phyloP scores from a whole-genome alignment of 306 rosid species.

The Castanea mollissima region DNA sequence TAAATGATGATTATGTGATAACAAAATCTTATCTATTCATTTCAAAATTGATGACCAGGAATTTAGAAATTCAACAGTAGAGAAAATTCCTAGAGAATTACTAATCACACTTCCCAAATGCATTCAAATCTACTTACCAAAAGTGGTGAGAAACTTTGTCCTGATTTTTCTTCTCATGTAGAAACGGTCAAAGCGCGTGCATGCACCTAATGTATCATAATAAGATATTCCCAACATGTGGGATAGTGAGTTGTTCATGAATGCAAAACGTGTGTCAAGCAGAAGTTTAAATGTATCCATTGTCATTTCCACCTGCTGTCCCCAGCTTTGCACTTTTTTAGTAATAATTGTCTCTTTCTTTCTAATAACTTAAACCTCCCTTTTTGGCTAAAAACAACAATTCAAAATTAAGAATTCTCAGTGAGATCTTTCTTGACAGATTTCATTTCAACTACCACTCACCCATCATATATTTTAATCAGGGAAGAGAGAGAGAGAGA shows the following conservation, averaged over 20 bases:
- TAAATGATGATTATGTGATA: too few species aligned
- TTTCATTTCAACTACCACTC: not conserved
- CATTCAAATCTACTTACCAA: too few species aligned
- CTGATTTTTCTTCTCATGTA: not conserved
- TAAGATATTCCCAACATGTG: constrained; percentile 3
- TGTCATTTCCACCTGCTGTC: not conserved
- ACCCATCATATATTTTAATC: not conserved
- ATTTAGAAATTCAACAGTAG: too few species aligned
- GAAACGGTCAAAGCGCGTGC: constrained; percentile 12
- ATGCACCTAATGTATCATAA: constrained; percentile 11
- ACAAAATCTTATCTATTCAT: too few species aligned
- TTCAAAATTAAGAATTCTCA: not conserved
- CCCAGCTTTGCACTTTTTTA: not conserved
- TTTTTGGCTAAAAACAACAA: not conserved
- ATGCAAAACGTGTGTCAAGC: constrained; percentile 9
- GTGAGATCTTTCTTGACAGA: not conserved
- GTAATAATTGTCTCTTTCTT: not conserved
- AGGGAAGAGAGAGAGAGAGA: too few species aligned
- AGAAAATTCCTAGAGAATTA: too few species aligned
- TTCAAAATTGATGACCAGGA: too few species aligned
- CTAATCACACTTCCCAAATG: too few species aligned
- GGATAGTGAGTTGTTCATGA: constrained; percentile 27
- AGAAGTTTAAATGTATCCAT: constrained; percentile 10
- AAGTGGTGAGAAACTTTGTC: not conserved
- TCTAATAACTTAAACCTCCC: not conserved